Evolutionary conservation across 2,329 filamentous ascomycete species (phyloP).

Genomic region (Phyllosticta ampelicida): DNA sequence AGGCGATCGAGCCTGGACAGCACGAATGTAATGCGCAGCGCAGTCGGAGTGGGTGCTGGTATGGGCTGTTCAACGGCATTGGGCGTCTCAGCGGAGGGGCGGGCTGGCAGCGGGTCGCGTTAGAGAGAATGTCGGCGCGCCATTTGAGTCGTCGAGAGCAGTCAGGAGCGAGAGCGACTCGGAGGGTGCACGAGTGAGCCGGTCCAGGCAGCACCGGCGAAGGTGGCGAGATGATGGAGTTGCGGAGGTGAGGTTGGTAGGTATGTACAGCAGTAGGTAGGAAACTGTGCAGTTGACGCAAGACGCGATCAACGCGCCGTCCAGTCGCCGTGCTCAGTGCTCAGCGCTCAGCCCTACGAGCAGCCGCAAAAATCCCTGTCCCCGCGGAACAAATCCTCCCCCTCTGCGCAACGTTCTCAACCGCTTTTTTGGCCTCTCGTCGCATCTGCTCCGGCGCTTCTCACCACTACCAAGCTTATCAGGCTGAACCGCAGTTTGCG

Average conservation of each 20-base stretch:
- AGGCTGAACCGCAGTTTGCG: not conserved
- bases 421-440: not conserved
- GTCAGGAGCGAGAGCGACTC: not conserved
- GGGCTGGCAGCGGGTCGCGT: not conserved
- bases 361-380: conserved; percentile 4
- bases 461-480: not conserved
- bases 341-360: not conserved
- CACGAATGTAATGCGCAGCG: not conserved
- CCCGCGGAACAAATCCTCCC: conserved; percentile 6
- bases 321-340: not conserved
- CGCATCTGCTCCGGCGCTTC: not conserved
- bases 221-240: not conserved
- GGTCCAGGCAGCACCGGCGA: not conserved
- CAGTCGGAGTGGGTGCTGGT: not conserved
- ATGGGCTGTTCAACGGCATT: not conserved
- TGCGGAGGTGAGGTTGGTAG: not conserved
- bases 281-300: not conserved
- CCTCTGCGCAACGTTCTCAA: conserved; percentile 1
- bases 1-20: not conserved
- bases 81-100: not conserved
- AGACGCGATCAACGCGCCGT: not conserved
- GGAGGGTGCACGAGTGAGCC: not conserved
- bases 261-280: not conserved
- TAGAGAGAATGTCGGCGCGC: not conserved
- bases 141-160: not conserved